Evolutionary conservation across 208 protist genomes (phyloP).

Genomic region (Wallacemonas sp.): DNA sequence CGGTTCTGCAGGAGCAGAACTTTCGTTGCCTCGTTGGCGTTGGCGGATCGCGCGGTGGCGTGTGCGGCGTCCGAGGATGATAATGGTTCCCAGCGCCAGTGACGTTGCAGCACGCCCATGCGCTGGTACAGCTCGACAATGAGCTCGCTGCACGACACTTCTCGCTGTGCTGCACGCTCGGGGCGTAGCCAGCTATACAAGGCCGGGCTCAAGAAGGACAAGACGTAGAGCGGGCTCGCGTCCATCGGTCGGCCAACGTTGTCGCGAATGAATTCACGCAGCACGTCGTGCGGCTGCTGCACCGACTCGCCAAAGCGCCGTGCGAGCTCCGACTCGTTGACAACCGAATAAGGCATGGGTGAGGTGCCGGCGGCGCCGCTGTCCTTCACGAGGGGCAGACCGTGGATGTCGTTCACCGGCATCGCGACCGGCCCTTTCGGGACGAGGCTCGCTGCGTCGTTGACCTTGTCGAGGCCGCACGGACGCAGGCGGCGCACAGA

Average conservation of each 20-base stretch:
- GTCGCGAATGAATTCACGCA: background rate
- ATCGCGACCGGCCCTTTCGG: slow-evolving; percentile 21
- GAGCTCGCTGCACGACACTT: slow-evolving; percentile 44
- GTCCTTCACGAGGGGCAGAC: background rate
- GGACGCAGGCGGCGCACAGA: slow-evolving; percentile 50
- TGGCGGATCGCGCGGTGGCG: background rate
- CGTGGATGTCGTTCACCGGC: slow-evolving; percentile 12
- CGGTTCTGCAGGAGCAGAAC: no score
- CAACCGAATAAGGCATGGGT: background rate
- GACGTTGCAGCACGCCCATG: slow-evolving; percentile 46
- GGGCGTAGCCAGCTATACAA: slow-evolving; percentile 28
- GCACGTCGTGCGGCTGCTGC: background rate
- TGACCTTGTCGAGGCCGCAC: background rate
- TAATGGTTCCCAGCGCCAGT: slow-evolving; percentile 42
- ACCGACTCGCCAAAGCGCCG: slow-evolving; percentile 11
- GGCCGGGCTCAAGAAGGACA: slow-evolving; percentile 30
- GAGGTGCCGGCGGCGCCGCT: background rate
- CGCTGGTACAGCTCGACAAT: slow-evolving; percentile 72
- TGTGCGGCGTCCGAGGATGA: background rate
- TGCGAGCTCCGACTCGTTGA: background rate
- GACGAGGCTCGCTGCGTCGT: background rate
- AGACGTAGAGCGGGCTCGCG: slow-evolving; percentile 16
- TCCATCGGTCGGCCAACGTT: slow-evolving; percentile 16
- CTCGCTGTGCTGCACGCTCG: background rate
- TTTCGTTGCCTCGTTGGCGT: background rate